Conservation (phyloP, 441 rosid genomes). For the Eruca vesicaria region DNA sequence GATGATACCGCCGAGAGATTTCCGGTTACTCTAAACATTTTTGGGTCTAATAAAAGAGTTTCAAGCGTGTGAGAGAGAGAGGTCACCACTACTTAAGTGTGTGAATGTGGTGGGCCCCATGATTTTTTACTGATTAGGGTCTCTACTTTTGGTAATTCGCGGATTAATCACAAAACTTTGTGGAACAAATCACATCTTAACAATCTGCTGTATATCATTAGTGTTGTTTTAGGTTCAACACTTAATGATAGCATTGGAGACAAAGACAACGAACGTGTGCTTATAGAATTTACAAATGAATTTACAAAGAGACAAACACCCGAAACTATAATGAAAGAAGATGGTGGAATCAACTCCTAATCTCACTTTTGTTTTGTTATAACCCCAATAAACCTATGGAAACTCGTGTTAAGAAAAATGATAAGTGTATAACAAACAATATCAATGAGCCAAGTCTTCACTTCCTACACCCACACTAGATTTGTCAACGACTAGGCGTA, state of each 20-base stretch:
- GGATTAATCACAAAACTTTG: not conserved
- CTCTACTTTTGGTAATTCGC: not conserved
- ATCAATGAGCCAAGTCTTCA: conserved; percentile 62
- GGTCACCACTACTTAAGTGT: not conserved
- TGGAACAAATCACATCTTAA: not conserved
- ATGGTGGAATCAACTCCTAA: conserved; percentile 19
- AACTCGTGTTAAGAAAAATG: conserved; percentile 6
- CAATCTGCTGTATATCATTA: conserved; percentile 9
- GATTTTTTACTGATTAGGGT: not conserved
- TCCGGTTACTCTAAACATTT: conserved; percentile 49
- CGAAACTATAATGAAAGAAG: conserved; percentile 19
- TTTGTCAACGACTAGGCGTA: conserved; percentile 65
- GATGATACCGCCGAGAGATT: conserved; percentile 36
- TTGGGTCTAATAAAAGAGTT: not conserved
- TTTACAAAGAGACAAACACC: conserved; percentile 28
- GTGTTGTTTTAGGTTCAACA: not conserved
- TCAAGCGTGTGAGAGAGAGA: not conserved
- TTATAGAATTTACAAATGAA: conserved; percentile 34
- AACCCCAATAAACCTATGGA: conserved; percentile 20
- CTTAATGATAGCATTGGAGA: conserved; percentile 4
- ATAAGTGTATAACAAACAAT: conserved; percentile 15
- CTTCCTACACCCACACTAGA: conserved; percentile 47
- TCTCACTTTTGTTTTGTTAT: conserved; percentile 11
- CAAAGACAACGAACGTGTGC: conserved; percentile 9
- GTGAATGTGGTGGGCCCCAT: not conserved